phyloP scores from a whole-genome alignment of 495 filamentous ascomycete genomes.

The Xylaria flabelliformis region DNA sequence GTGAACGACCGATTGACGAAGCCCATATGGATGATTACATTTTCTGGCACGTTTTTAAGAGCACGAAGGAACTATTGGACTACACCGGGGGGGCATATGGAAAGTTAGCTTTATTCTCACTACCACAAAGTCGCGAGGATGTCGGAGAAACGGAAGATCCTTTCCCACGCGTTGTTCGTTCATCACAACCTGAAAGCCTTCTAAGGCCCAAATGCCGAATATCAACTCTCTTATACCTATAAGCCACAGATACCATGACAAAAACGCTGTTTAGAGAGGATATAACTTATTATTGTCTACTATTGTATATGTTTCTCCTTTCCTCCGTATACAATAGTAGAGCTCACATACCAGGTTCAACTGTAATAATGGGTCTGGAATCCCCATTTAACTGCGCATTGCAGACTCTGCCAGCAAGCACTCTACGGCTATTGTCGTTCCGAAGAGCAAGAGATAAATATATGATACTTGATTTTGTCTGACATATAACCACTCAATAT shows the following conservation, averaged over 20 bases:
- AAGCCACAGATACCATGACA: background rate
- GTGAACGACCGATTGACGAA: background rate
- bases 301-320: too few relatives aligned
- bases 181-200: background rate
- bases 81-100: slow-evolving; percentile 3
- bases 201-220: too few relatives aligned
- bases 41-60: background rate
- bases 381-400: background rate
- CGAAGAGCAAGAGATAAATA: too few relatives aligned
- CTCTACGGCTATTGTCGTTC: too few relatives aligned
- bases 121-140: background rate
- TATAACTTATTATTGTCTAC: too few relatives aligned
- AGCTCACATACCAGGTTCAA: background rate
- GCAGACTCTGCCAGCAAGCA: background rate
- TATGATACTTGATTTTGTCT: too few relatives aligned
- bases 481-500: too few relatives aligned
- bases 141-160: background rate
- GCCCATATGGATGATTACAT: background rate
- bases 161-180: background rate
- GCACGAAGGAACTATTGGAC: background rate
- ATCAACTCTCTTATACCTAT: background rate
- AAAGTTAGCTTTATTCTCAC: background rate
- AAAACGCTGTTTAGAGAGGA: too few relatives aligned
- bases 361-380: background rate
- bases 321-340: too few relatives aligned